A percentile compares a stretch with the other conserved stretches of the same genome.
These are phyloP conservation scores for Cryptococcus amylolentus DNA, from an alignment of 1,284 basidiomycete species.

Conservation along the genomic window DNA sequence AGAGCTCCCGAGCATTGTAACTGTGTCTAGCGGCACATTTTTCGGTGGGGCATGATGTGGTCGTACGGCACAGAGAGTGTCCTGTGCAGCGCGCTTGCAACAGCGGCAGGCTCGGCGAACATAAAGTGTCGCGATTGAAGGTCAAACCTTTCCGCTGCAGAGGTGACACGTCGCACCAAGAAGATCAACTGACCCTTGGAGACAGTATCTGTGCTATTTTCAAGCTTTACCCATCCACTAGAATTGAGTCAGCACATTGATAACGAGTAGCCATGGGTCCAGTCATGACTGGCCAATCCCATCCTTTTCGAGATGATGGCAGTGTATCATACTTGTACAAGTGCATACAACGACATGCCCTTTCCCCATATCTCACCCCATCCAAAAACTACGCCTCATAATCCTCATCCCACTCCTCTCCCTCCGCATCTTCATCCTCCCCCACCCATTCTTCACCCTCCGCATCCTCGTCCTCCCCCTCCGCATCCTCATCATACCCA, in stretches of 20 bases:
- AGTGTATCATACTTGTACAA: too few species aligned
- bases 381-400: constrained; percentile 13
- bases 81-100: constrained; percentile 46
- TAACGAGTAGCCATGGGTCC: too few species aligned
- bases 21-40: too few species aligned
- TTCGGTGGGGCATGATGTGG: constrained; percentile 46
- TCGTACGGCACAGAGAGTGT: constrained; percentile 49
- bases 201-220: constrained; percentile 42
- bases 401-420: constrained; percentile 16
- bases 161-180: constrained; percentile 47
- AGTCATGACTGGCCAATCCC: too few species aligned
- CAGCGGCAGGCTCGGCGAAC: constrained; percentile 49
- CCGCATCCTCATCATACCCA: neutral
- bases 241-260: neutral
- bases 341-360: too few species aligned
- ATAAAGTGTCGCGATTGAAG: constrained; percentile 49
- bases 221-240: constrained; percentile 46
- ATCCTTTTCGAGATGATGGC: too few species aligned
- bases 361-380: constrained; percentile 10
- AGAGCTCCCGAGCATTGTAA: too few species aligned
- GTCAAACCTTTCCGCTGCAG: constrained; percentile 43
- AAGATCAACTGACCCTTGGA: constrained; percentile 52
- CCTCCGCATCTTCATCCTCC: constrained; percentile 16
- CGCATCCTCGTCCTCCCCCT: constrained; percentile 11
- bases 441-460: constrained; percentile 15